Percentiles rank a stretch among this genome's conserved stretches.
Conservation (phyloP, 2,329 filamentous ascomycete species). For the Fusarium sp. region DNA sequence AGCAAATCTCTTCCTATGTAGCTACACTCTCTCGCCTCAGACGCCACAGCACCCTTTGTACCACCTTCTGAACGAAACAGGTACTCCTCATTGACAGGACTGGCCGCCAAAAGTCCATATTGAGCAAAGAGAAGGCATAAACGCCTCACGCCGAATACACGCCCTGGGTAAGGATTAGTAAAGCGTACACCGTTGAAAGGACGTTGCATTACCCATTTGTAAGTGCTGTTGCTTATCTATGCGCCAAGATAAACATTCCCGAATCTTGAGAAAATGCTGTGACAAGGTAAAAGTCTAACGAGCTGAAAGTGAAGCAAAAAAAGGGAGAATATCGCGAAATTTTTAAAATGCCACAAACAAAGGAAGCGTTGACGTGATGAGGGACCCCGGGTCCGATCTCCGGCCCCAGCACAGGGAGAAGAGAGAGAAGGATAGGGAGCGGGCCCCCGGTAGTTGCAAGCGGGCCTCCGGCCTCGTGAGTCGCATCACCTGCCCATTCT, state of each 20-base stretch:
- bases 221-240: not conserved
- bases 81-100: slow-evolving; percentile 22
- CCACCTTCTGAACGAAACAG: slow-evolving; percentile 24
- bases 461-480: slow-evolving; percentile 37
- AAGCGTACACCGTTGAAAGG: not conserved
- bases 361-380: slow-evolving; percentile 36
- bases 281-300: too few species aligned
- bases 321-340: not conserved
- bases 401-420: not conserved
- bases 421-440: not conserved
- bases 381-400: slow-evolving; percentile 17
- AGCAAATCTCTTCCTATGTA: slow-evolving; percentile 71
- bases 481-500: slow-evolving; percentile 39
- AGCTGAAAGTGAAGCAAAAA: not conserved
- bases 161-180: slow-evolving; percentile 5
- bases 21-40: slow-evolving; percentile 73
- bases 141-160: slow-evolving; percentile 5
- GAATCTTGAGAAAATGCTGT: too few species aligned
- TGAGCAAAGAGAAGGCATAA: slow-evolving; percentile 24
- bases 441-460: slow-evolving; percentile 39
- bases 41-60: slow-evolving; percentile 70
- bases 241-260: not conserved
- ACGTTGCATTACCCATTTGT: slow-evolving; percentile 8
- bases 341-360: slow-evolving; percentile 15
- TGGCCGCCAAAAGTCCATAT: slow-evolving; percentile 15